A percentile compares a stretch with the other conserved stretches of the same genome.
Conservation (phyloP, 2,329 filamentous ascomycete genomes). For the Hymenoscyphus scutula region DNA sequence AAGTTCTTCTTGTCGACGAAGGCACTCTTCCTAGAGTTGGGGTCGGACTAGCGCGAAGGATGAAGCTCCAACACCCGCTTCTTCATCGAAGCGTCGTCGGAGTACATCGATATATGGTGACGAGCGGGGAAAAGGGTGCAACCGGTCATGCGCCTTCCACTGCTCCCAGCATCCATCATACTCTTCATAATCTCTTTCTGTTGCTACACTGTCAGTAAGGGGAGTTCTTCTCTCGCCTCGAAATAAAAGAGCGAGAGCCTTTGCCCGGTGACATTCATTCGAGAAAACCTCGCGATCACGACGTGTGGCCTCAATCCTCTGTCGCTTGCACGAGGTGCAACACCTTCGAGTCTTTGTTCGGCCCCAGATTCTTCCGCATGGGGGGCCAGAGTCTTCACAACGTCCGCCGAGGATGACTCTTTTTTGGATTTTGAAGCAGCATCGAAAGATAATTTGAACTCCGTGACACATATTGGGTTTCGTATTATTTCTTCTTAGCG, state of each 20-base stretch:
- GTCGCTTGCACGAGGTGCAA: background rate
- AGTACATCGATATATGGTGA: conserved; percentile 3
- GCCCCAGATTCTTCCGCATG: background rate
- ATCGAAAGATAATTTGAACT: conserved; percentile 2
- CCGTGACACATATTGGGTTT: conserved; percentile 8
- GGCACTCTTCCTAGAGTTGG: conserved; percentile 8
- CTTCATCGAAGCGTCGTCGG: background rate
- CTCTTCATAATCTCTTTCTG: background rate
- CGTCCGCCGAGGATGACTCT: background rate
- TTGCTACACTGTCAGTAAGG: background rate
- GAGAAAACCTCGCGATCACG: background rate
- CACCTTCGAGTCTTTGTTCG: background rate
- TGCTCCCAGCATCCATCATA: background rate
- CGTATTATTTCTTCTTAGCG: background rate
- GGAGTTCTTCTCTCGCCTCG: background rate
- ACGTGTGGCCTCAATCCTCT: background rate
- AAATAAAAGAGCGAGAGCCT: background rate
- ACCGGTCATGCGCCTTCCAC: background rate
- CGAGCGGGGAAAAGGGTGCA: background rate
- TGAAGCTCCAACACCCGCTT: background rate
- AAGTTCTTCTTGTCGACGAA: conserved; percentile 4
- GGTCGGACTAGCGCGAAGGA: background rate
- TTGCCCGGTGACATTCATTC: background rate
- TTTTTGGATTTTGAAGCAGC: background rate
- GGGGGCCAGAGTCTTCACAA: background rate